These are phyloP conservation scores for Geosmithia putterillii DNA, from an alignment of 2,329 filamentous ascomycete genomes.

Conservation along the genomic window DNA sequence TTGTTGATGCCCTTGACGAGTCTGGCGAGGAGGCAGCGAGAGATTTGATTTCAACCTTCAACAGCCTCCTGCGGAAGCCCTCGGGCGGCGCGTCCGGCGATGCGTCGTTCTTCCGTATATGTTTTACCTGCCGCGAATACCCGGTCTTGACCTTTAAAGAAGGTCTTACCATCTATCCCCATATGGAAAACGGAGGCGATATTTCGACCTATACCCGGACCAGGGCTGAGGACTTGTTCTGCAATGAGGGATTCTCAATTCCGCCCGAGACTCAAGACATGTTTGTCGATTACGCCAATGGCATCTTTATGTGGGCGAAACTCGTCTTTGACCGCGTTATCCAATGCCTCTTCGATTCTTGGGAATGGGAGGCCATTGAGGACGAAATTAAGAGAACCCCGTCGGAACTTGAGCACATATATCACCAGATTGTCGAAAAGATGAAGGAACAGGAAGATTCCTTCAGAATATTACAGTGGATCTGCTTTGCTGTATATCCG, in stretches of 20 bases:
- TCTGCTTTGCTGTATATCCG: background rate
- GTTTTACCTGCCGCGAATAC: background rate
- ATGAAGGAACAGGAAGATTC: background rate
- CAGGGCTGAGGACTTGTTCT: too few species aligned
- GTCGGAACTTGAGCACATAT: background rate
- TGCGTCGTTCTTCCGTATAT: background rate
- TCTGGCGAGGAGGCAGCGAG: conserved; percentile 12
- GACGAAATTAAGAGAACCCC: background rate
- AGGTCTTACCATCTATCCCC: background rate
- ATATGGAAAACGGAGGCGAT: background rate
- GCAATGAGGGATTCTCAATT: too few species aligned
- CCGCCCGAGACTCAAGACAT: background rate
- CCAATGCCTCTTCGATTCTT: background rate
- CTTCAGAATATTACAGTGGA: background rate
- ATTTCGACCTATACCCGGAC: background rate
- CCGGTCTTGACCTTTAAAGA: background rate
- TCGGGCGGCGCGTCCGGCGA: background rate
- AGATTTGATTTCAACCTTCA: conserved; percentile 8
- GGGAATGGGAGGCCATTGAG: background rate
- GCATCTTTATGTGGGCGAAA: background rate
- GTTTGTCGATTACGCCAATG: background rate
- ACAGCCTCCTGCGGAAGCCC: background rate
- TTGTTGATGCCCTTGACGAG: too few species aligned
- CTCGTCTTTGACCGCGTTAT: background rate
- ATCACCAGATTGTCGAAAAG: background rate